Percentiles rank a stretch among this genome's conserved stretches.
Conservation (phyloP, 352 stramenopile species). For the Peronosclerospora sorghi region DNA sequence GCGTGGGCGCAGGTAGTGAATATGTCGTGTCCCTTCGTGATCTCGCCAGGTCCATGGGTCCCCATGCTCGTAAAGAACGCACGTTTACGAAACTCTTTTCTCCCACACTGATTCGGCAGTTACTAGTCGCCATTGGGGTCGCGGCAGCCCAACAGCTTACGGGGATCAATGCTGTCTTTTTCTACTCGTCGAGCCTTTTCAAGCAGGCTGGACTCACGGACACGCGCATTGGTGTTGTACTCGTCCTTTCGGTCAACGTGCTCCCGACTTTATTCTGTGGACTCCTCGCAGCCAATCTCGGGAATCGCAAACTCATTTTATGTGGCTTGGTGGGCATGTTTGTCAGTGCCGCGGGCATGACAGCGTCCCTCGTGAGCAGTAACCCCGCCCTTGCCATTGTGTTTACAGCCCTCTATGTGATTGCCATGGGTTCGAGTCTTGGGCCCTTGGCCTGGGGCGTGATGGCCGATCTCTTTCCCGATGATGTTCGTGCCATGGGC, state of each 20-base stretch:
- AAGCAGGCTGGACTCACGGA: slow-evolving; percentile 43
- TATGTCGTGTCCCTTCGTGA: slow-evolving; percentile 15
- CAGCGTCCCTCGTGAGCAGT: slow-evolving; percentile 19
- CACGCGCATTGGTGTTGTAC: slow-evolving; percentile 38
- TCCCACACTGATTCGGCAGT: slow-evolving; percentile 21
- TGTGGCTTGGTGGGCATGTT: slow-evolving; percentile 39
- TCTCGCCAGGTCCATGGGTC: slow-evolving; percentile 16
- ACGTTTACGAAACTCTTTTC: slow-evolving; percentile 9
- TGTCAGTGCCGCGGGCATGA: slow-evolving; percentile 33
- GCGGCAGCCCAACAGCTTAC: slow-evolving; percentile 40
- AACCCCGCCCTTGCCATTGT: slow-evolving; percentile 31
- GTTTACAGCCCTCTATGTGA: slow-evolving; percentile 42
- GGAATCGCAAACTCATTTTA: slow-evolving; percentile 43
- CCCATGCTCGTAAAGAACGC: slow-evolving; percentile 15
- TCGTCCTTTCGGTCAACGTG: slow-evolving; percentile 48
- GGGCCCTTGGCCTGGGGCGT: slow-evolving; percentile 45
- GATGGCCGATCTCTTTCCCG: slow-evolving; percentile 41
- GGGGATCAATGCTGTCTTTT: slow-evolving; percentile 60
- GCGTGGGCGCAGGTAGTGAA: slow-evolving; percentile 12
- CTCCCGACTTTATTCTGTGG: slow-evolving; percentile 34
- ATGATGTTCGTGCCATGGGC: slow-evolving; percentile 37
- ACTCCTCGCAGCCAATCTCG: slow-evolving; percentile 22
- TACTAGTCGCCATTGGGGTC: slow-evolving; percentile 36
- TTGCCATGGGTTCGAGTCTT: slow-evolving; percentile 33
- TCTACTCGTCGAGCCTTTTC: slow-evolving; percentile 59